A percentile compares a stretch with the other conserved stretches of the same genome.
Conservation (phyloP, 345 rosid species). For the Crucihimalaya himalaica region DNA sequence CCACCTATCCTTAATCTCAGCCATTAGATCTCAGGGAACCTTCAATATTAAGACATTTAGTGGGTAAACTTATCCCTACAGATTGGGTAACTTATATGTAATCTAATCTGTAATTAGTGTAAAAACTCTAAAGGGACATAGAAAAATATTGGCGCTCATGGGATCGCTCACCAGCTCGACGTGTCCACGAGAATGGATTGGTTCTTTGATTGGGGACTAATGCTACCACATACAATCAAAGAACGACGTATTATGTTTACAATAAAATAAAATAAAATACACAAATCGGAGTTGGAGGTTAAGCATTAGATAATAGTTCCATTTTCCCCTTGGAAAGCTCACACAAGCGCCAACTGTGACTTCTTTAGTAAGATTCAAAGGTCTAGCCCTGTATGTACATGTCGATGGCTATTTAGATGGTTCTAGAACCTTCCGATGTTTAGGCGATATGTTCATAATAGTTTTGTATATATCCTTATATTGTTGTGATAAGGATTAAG, state of each 20-base stretch:
- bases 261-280: slow-evolving; percentile 47
- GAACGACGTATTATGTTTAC: no score
- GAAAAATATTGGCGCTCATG: no score
- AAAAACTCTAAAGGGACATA: no score
- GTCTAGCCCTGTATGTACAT: slow-evolving; percentile 47
- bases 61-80: not conserved
- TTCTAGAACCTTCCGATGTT: no score
- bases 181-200: no score
- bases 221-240: slow-evolving; percentile 16
- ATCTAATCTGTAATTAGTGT: no score
- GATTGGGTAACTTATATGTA: not conserved
- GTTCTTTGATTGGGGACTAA: no score
- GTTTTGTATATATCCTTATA: no score
- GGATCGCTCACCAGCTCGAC: no score
- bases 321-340: slow-evolving; percentile 49
- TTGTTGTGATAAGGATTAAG: no score
- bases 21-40: not conserved
- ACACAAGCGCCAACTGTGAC: slow-evolving; percentile 49
- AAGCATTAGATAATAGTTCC: slow-evolving; percentile 78
- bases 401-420: no score
- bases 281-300: slow-evolving; percentile 97
- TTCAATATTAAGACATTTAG: not conserved
- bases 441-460: no score
- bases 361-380: slow-evolving; percentile 51
- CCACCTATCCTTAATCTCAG: not conserved